These are phyloP conservation scores for Phytophthora cryptogea DNA, from an alignment of 352 stramenopile species.

Conservation along the genomic window DNA sequence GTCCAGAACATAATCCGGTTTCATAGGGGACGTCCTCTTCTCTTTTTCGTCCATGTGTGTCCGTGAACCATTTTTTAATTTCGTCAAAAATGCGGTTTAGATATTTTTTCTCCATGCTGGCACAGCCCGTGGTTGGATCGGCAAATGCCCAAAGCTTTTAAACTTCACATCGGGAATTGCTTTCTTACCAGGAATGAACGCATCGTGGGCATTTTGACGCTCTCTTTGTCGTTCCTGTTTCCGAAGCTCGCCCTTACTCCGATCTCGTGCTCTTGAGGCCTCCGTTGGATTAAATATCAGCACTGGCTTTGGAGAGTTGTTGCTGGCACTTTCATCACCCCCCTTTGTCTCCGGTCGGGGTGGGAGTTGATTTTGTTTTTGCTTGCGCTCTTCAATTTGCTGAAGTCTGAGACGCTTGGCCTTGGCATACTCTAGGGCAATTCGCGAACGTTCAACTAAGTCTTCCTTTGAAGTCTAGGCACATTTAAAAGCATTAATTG, in stretches of 20 bases:
- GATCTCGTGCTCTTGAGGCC: constrained; percentile 51
- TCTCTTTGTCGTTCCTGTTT: constrained; percentile 38
- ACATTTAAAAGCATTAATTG: background rate
- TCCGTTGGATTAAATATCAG: constrained; percentile 53
- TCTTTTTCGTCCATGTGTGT: constrained; percentile 8
- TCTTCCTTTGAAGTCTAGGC: constrained; percentile 48
- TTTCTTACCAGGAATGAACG: constrained; percentile 52
- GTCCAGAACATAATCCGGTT: constrained; percentile 73
- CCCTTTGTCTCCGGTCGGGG: constrained; percentile 41
- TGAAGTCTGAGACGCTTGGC: constrained; percentile 53
- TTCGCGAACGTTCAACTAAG: constrained; percentile 51
- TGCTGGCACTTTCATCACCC: constrained; percentile 8
- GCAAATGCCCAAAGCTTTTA: constrained; percentile 71
- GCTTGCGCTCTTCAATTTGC: constrained; percentile 40
- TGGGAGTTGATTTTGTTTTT: constrained; percentile 44
- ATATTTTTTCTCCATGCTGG: constrained; percentile 66
- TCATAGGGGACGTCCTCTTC: constrained; percentile 19
- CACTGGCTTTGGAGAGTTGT: constrained; percentile 10
- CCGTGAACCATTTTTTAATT: constrained; percentile 9
- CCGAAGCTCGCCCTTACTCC: constrained; percentile 55
- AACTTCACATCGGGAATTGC: constrained; percentile 59
- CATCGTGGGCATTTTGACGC: constrained; percentile 57
- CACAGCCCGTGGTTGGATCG: constrained; percentile 64
- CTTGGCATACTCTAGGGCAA: constrained; percentile 63
- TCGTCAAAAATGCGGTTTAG: constrained; percentile 15